Base-by-base conservation (phyloP, 371 early-diverging fungal genomes). In the Paraphysoderma sedebokerense region DNA sequence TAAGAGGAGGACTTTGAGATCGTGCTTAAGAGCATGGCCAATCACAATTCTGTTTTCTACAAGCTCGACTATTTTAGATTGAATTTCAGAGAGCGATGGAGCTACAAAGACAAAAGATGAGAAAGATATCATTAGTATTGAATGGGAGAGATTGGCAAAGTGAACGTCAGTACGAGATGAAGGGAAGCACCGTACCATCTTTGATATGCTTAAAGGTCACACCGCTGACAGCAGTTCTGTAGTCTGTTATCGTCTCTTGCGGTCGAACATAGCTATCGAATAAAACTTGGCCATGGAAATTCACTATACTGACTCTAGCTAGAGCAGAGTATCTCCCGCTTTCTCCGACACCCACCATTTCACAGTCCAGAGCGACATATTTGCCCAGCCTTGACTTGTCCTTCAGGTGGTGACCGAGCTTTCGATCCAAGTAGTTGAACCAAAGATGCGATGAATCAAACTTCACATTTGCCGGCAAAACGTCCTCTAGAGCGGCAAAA, bases 311-410 rank as follows among this genome's bases (percentile, higher is more conserved):
- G 17, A 96, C 89, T 24, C 97, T 76, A 0, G 93, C 98, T 42
- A 97, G 59, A 13, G 76, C 83, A 5, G 90, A 86, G 28, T 76
- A 61, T 11, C 34, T 50, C 2, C 92, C 98, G 27, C 75, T 77
- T 13, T 72, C 68, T 1, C 93, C 95, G n/a, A 84, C 84, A 28
- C 95, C 96, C 38, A 97, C 96, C 96, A 93, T 96, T 61, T 96
- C 97, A 63, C 98, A 97, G 76, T 97, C 98, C 23, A 97, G 83
- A 8, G 87, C 95, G 2, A 97, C 59, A 54, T 69, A 89, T 54
- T 82, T 83, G 32, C 87, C 88, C n/a, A 70, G 51, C 49, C 70
- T 75, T 23, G 22, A 49, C 27, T 5, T 8, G 17, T 46, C 44
- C 7, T 23, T 23, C 4, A 9, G 27, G 2, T 7, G 5, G 5